Evolutionary conservation across 139 green algal species (phyloP), one percentile per base, ranked within the genome.

Genomic region (Chloropicon primus): DNA sequence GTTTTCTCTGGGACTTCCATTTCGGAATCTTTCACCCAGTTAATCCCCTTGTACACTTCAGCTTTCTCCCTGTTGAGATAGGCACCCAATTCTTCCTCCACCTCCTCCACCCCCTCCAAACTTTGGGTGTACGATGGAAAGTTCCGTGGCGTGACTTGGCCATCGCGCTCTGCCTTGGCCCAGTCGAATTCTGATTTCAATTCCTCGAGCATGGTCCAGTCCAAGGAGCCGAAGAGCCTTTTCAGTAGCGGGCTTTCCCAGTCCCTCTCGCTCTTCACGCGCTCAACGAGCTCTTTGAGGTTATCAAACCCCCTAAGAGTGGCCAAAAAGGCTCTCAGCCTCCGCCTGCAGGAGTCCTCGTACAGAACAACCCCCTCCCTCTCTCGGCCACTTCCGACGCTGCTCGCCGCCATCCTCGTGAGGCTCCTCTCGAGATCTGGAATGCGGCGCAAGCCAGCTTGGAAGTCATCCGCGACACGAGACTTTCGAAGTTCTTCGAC

Each of bases 291-390:
- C 5, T n/a, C 21, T 17, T 41, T 5, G 5, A 75, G 26, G 5
- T 24, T 62, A 26, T 77, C 21, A n/a, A 84, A 54, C 22, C 27
- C 76, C 24, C 74, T 22, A 1, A 91, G 73, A 21, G 77, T 77
- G 21, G 74, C 29, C 5, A 85, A 74, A 28, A 89, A 85, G 62
- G 80, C 79, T 1, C 72, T 71, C 10, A 97, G 79, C 2, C 81
- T 83, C 27, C 83, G 82, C 27, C 79, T 82, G 27, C 86, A 84
- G 1, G 86, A 80, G 77, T 97, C 93, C 84, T 99, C 95, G 76
- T 99, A 99, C 75, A 98, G 89, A 1, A 99, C 85, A 5, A 98
- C 95, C 72, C 92, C 79, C 0, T 85, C 82, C 1, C 94, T 90
- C 54, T 97, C 87, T 2, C 93, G 82, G 1, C 86, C 88, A 22